phyloP scores from a whole-genome alignment of 305 asterid genomes.

The Solanum aculeatissimum region DNA sequence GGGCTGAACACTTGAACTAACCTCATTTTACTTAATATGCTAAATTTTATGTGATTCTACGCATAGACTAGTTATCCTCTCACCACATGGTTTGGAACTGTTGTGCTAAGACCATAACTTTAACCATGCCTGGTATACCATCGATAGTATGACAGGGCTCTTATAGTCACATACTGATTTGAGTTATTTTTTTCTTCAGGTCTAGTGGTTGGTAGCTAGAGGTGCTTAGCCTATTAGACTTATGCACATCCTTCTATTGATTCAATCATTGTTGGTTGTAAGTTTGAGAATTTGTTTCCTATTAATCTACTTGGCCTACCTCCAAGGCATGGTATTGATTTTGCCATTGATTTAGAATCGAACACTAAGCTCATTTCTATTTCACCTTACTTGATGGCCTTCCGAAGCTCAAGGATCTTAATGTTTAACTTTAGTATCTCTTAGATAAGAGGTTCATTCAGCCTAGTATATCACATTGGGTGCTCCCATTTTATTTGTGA shows the following conservation, averaged over 20 bases:
- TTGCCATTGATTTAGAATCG: not conserved
- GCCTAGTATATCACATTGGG: not conserved
- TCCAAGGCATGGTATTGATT: not conserved
- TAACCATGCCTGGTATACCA: not conserved
- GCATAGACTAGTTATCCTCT: not conserved
- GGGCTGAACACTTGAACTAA: not conserved
- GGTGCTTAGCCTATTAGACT: not conserved
- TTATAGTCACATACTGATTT: not conserved
- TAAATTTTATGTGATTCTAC: not conserved
- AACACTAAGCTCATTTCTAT: not conserved
- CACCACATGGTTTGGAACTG: not conserved
- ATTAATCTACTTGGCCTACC: not conserved
- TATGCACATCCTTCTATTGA: not conserved
- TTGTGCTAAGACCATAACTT: not conserved
- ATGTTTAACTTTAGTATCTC: not conserved
- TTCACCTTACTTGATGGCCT: not conserved
- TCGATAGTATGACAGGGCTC: not conserved
- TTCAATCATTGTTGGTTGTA: not conserved
- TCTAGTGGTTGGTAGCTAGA: not conserved
- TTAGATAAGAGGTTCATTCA: too few species aligned
- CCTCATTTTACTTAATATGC: not conserved
- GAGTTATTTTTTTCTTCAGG: not conserved
- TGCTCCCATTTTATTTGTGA: too few species aligned
- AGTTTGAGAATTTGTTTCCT: not conserved
- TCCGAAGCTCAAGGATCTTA: not conserved